Conservation (phyloP, 192 early-diverging fungal genomes). For the Gonapodya prolifera region DNA sequence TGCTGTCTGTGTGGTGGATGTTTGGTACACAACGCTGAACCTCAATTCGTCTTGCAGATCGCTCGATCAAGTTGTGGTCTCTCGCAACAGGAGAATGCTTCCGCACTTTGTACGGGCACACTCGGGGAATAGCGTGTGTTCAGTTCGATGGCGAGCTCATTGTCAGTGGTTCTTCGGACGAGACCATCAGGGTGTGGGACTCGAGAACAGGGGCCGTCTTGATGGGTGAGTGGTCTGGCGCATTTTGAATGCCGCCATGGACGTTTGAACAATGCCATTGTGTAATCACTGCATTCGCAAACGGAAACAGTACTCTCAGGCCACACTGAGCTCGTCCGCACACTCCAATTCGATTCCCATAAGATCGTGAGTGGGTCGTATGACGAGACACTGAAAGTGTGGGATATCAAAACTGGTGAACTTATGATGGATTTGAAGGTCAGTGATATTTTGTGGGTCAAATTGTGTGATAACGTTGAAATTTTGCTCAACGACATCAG, state of each 20-base stretch:
- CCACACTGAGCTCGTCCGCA: conserved; percentile 64
- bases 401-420: conserved; percentile 63
- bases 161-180: conserved; percentile 73
- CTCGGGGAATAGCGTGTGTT: conserved; percentile 74
- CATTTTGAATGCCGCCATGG: not conserved
- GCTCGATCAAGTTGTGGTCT: conserved; percentile 76
- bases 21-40: not conserved
- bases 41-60: conserved; percentile 26
- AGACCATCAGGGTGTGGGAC: conserved; percentile 64
- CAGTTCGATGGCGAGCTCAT: conserved; percentile 77
- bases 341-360: conserved; percentile 67
- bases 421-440: conserved; percentile 55
- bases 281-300: conserved; percentile 21
- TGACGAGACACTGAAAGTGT: conserved; percentile 77
- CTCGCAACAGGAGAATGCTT: conserved; percentile 52
- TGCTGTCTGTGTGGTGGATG: conserved; percentile 44
- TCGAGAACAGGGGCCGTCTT: not conserved
- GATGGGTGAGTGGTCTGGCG: not conserved
- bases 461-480: too few species aligned
- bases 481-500: too few species aligned
- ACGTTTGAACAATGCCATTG: not conserved
- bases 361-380: conserved; percentile 78
- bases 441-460: too few species aligned
- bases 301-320: conserved; percentile 38
- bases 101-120: conserved; percentile 57